Evolutionary conservation across 768 basidiomycete genomes (phyloP).

Genomic region (Vishniacozyma victoriae): DNA sequence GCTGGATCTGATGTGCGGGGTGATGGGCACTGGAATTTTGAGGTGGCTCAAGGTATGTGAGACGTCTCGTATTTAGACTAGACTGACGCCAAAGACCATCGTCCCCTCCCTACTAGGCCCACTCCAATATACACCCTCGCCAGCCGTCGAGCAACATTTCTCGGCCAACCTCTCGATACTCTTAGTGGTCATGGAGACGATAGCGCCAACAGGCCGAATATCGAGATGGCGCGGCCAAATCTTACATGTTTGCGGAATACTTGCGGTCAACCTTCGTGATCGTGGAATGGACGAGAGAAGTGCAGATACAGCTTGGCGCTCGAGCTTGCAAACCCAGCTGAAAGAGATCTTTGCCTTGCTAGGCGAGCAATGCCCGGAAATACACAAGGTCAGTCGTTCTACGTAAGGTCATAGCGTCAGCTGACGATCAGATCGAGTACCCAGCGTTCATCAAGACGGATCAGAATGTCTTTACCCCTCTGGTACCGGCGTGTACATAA

Average conservation of each 20-base stretch:
- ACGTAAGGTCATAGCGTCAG: too few species aligned
- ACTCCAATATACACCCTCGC: slow-evolving; percentile 29
- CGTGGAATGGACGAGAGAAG: slow-evolving; percentile 1
- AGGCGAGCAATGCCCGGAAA: too few species aligned
- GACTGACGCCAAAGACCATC: slow-evolving; percentile 24
- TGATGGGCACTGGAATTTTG: slow-evolving; percentile 30
- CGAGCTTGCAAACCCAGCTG: too few species aligned
- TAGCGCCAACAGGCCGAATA: slow-evolving; percentile 25
- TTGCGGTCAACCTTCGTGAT: slow-evolving; percentile 23
- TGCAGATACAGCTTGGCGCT: too few species aligned
- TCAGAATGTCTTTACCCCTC: too few species aligned
- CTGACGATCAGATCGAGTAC: too few species aligned
- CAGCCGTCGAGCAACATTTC: slow-evolving; percentile 23
- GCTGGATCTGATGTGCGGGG: slow-evolving; percentile 30
- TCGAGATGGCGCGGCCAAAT: slow-evolving; percentile 43
- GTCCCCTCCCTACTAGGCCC: slow-evolving; percentile 40
- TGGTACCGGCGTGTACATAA: too few species aligned
- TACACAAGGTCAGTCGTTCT: too few species aligned
- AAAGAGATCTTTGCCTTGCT: too few species aligned
- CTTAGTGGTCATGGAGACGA: slow-evolving; percentile 15
- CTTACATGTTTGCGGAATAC: slow-evolving; percentile 25
- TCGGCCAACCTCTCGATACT: slow-evolving; percentile 34
- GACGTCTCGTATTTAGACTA: background rate
- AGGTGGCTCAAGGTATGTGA: slow-evolving; percentile 44
- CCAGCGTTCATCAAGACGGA: too few species aligned